Evolutionary conservation across 2,329 filamentous ascomycete species (phyloP), one percentile per base, ranked within the genome.

Genomic region (Penicillium sp.): DNA sequence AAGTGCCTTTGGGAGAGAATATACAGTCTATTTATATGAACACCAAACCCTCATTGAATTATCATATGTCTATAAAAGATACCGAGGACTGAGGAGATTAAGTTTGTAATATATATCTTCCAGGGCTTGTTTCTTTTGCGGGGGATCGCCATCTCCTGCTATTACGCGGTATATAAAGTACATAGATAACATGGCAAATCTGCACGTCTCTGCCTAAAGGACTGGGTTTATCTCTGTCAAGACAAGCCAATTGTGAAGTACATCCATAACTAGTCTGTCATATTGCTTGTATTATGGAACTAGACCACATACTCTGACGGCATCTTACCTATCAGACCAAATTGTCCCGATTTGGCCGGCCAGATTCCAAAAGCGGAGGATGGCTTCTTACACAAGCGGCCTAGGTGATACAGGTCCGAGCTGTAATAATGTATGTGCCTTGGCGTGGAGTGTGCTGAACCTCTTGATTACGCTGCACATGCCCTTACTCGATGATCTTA

Each of bases 41-140:
- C n/a, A 21, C 24, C 32, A 28, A 26, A 2, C 10, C 22, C 12
- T 26, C 12, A 28, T 24, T 12, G 3, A 19, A 9, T 4, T 42
- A 10, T 47, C 48, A 51, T 47, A 51, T 51, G 43, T 37, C 31
- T 28, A 32, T 26, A 12, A 21, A 12, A 42, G 24, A 47, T 51
- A 42, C 48, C 32, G 32, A 22, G 48, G 48, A 42, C 6, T 4
- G 13, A 33, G 12, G 12, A 42, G 21, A 35, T 46, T 32, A 32
- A 17, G 21, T 46, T 42, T 32, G 41, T 35, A n/a, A 24, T 7
- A 32, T n/a, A 26, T 15, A 37, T 15, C 15, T 44, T 22, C 12
- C 2, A 9, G 9, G 3, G 26, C 9, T 26, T 26, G 10, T 38
- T 44, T 9, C 40, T 31, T 31, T 41, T 51, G 48, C 26, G 32